Conservation (phyloP, 1,284 basidiomycete genomes). For the Agaricales sp. region DNA sequence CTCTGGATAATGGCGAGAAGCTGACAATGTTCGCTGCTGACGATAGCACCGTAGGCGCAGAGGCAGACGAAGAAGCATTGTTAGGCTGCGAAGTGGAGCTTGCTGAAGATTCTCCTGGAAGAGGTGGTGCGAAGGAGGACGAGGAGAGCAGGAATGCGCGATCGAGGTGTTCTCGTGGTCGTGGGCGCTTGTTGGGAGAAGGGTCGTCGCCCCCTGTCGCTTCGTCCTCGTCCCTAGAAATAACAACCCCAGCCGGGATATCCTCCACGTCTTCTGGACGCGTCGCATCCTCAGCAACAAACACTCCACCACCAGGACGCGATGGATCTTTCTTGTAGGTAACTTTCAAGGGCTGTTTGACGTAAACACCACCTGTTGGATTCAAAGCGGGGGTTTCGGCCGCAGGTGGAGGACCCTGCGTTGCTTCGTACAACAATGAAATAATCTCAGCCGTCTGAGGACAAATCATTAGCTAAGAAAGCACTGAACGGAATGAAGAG, state of each 20-base stretch:
- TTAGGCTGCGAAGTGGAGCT: slow-evolving; percentile 9
- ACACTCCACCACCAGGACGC: slow-evolving; percentile 78
- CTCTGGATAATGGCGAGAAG: slow-evolving; percentile 36
- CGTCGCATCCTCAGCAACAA: slow-evolving; percentile 50
- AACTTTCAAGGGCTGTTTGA: slow-evolving; percentile 43
- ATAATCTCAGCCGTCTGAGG: slow-evolving; percentile 86
- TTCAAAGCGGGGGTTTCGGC: slow-evolving; percentile 54
- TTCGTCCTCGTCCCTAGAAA: slow-evolving; percentile 31
- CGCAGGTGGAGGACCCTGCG: slow-evolving; percentile 49
- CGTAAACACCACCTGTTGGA: slow-evolving; percentile 63
- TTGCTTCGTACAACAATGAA: slow-evolving; percentile 83
- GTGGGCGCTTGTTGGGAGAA: slow-evolving; percentile 17
- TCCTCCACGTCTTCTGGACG: slow-evolving; percentile 41
- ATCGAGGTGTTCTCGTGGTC: slow-evolving; percentile 13
- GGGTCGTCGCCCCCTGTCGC: slow-evolving; percentile 31
- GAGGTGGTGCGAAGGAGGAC: slow-evolving; percentile 24
- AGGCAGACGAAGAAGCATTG: slow-evolving; percentile 10
- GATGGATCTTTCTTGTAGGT: slow-evolving; percentile 67
- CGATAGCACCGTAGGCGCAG: slow-evolving; percentile 12
- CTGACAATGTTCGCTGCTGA: slow-evolving; percentile 32
- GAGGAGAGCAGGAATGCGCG: slow-evolving; percentile 21
- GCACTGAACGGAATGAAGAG: slow-evolving; percentile 11
- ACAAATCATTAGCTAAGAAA: slow-evolving; percentile 10
- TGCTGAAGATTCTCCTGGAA: slow-evolving; percentile 18
- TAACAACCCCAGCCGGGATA: slow-evolving; percentile 53